Conservation (phyloP, 352 stramenopile genomes). For the Phytopythium montanum region DNA sequence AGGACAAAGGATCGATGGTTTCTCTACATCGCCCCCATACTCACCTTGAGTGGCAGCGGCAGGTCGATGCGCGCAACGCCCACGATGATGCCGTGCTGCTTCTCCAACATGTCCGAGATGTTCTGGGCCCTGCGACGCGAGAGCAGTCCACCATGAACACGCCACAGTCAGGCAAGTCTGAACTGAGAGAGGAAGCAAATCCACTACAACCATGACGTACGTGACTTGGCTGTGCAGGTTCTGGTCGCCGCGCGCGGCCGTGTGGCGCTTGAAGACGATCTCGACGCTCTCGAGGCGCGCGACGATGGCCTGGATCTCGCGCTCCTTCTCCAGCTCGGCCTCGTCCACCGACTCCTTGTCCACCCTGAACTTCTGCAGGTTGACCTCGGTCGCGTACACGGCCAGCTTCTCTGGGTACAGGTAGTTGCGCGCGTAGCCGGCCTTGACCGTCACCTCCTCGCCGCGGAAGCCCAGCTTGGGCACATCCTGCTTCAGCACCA, state of each 20-base stretch:
- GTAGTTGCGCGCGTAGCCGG: conserved; percentile 93
- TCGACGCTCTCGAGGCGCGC: conserved; percentile 52
- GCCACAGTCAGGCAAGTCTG: background rate
- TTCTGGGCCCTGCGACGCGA: conserved; percentile 51
- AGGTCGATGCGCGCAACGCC: conserved; percentile 75
- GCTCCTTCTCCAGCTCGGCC: conserved; percentile 49
- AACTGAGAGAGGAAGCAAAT: background rate
- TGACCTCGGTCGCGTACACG: conserved; percentile 91
- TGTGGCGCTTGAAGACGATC: conserved; percentile 82
- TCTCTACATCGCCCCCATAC: background rate
- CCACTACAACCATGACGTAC: conserved; percentile 14
- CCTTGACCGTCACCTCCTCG: conserved; percentile 91
- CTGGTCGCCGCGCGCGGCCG: conserved; percentile 48
- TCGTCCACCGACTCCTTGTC: conserved; percentile 56
- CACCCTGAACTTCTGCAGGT: conserved; percentile 85
- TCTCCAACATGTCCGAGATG: conserved; percentile 85
- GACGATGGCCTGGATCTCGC: conserved; percentile 59
- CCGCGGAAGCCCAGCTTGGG: conserved; percentile 83
- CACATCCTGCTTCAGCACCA: conserved; percentile 87
- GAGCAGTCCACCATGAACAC: background rate
- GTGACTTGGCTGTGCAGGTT: conserved; percentile 70
- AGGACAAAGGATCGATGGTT: too few relatives aligned
- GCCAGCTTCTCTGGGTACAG: conserved; percentile 93
- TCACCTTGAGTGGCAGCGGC: conserved; percentile 68
- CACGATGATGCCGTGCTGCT: conserved; percentile 79